Percentiles rank a stretch among this genome's conserved stretches.
Conservation (phyloP, 768 basidiomycete genomes). For the Kwoniella shandongensis region DNA sequence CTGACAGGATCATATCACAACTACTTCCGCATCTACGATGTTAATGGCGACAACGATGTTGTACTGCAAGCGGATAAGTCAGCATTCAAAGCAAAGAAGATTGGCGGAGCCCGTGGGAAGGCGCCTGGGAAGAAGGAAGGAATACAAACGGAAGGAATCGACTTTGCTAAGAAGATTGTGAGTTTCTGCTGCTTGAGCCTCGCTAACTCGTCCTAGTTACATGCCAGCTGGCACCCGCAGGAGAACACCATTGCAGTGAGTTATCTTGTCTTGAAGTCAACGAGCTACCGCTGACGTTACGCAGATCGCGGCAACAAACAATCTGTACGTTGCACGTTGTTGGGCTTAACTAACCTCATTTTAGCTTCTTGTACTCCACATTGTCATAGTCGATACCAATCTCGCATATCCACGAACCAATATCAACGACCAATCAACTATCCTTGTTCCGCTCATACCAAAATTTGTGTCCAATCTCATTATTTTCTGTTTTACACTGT, state of each 20-base stretch:
- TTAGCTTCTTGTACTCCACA: conserved; percentile 53
- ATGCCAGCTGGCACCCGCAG: conserved; percentile 80
- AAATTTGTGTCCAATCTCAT: neutral
- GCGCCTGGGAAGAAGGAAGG: conserved; percentile 69
- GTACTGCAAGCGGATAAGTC: conserved; percentile 98
- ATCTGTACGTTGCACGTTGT: conserved; percentile 65
- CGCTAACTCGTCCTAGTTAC: conserved; percentile 57
- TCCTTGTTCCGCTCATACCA: neutral
- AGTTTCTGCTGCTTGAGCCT: conserved; percentile 7
- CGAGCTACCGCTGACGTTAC: conserved; percentile 13
- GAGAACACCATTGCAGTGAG: conserved; percentile 97
- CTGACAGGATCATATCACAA: conserved; percentile 99
- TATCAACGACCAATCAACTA: neutral
- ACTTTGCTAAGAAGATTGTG: conserved; percentile 57
- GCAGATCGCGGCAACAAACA: conserved; percentile 95
- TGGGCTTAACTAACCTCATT: neutral
- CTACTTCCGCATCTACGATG: conserved; percentile 99
- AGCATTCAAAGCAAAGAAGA: conserved; percentile 99
- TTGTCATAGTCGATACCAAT: conserved; percentile 32
- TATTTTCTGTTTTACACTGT: too few species aligned
- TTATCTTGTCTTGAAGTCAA: conserved; percentile 24
- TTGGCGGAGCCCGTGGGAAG: conserved; percentile 70
- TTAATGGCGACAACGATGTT: conserved; percentile 74
- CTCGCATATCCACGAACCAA: neutral
- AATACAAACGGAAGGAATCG: conserved; percentile 79